These are phyloP conservation scores for Aspergillus uvarum DNA, from an alignment of 2,329 filamentous ascomycete species.

Conservation along the genomic window DNA sequence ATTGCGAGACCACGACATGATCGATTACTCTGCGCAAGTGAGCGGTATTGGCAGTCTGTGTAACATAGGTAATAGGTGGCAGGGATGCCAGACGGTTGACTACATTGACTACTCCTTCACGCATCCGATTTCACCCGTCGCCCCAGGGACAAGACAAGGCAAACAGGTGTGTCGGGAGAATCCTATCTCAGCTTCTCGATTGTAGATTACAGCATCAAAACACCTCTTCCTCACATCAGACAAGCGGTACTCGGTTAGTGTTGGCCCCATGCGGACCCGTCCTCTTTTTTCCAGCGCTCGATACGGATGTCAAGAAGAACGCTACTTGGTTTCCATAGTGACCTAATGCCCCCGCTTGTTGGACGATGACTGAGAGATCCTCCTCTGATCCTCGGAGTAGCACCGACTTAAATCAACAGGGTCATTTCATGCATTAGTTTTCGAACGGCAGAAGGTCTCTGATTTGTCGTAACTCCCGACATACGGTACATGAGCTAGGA, in stretches of 20 bases:
- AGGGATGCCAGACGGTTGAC: slow-evolving; percentile 4
- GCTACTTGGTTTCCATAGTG: not conserved
- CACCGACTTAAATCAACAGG: not conserved
- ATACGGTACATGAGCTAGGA: not conserved
- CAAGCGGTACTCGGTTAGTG: not conserved
- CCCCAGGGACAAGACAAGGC: not conserved
- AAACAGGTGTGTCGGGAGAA: not conserved
- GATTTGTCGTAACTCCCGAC: slow-evolving; percentile 12
- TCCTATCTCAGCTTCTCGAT: not conserved
- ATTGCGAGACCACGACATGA: not conserved
- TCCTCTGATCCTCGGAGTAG: not conserved
- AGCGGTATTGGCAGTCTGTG: not conserved
- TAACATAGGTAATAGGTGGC: not conserved
- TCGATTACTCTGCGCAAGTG: not conserved
- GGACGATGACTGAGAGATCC: not conserved
- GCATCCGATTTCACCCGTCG: not conserved
- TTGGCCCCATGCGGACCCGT: not conserved
- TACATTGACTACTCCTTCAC: not conserved
- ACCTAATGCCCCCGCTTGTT: not conserved
- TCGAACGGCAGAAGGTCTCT: not conserved
- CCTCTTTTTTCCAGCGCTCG: not conserved
- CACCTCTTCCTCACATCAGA: not conserved
- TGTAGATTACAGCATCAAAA: not conserved
- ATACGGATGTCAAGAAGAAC: not conserved
- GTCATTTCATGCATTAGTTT: slow-evolving; percentile 23